Base-by-base conservation (phyloP, 371 early-diverging fungal genomes). In the Haplosporangium sp. region DNA sequence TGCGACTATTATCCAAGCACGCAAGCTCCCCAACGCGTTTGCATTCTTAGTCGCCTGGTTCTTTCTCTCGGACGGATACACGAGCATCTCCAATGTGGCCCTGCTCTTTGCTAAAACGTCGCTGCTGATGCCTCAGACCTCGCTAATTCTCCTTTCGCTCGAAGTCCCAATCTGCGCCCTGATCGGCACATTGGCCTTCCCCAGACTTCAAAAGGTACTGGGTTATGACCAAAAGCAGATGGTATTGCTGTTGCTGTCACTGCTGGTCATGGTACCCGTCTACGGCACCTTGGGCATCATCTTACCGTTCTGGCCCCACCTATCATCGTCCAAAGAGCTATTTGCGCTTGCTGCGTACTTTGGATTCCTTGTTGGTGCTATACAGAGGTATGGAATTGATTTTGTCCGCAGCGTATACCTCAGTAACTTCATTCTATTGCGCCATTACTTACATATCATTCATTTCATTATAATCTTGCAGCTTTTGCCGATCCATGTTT, bases 51-150 rank as follows among this genome's bases (percentile, higher is more conserved):
- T 77, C 12, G 47, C 74, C 1, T 82, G 74, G 72, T 68, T 80
- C 51, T 71, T 82, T 43, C 64, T 74, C 42, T 73, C 82, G n/a
- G 82, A 82, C 23, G 73, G 80, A 12, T 73, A 76, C 50, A 73
- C 66, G 10, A 82, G 80, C 48, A 80, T 82, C 14, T 36, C 75
- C 10, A 67, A 67, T 42, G 76, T 82, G 12, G 81, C 82, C 0
- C 41, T 77, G n/a, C 51, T 82, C 16, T 82, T 82, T 66, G 82
- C 77, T 37, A 70, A 80, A 47, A 69, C 69, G 0, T 66, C 73
- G 7, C 56, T 80, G 16, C 55, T 52, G 5, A 46, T 82, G 16
- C 55, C 82, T 5, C 70, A 69, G 54, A 69, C 65, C 6, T 37
- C 54, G 23, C 47, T 82, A 37, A 74, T 75, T 45, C 55, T 82